Evolutionary conservation across 768 basidiomycete genomes (phyloP), one percentile per base, ranked within the genome.

Genomic region (Leccinum imitatum): DNA sequence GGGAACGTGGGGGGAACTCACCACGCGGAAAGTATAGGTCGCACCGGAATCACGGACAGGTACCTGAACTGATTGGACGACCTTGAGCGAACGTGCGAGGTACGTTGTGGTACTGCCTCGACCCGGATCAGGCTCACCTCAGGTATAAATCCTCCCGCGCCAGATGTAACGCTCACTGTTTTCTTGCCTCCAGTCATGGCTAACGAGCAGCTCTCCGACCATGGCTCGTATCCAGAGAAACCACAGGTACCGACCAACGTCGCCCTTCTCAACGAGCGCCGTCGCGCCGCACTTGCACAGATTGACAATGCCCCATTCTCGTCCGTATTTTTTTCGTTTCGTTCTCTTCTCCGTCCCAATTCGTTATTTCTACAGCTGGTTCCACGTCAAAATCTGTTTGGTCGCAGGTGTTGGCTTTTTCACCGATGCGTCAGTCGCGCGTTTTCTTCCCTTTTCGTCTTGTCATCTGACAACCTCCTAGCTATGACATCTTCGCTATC

Each of bases 401-500:
- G 83, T 83, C 11, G 78, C 91, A 3, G 91, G 93, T 66, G 89
- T 89, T 10, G 93, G 93, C 27, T 95, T 95, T 82, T 95, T 94
- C 80, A 93, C 93, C 53, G 93, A 91, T 76, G 86, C 87, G 83
- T 86, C 64, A 66, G 82, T 54, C 73, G 1, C 8, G 50, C n/a
- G 23, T 57, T 23, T 17, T 41, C 19, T 0, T 25, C 31, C 41
- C 9, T 5, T 11, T 15, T 11, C 6, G 6, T 3, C 0, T 14
- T 10, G 14, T 31, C 54, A 25, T 31, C 19, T 59, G 39, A 69
- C 56, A 10, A 15, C 50, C 27, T 39, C 6, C 17, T 7, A 73
- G 72, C 30, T 91, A 91, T 67, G 92, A 93, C 62, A 87, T 95
- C 60, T 97, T 95, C 68, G 90, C 91, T 7, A 95, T 95, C 76